Percentiles rank a stretch among this genome's conserved stretches.
Evolutionary conservation across 371 early-diverging fungal genomes (phyloP).

Genomic region (Circinella minor): DNA sequence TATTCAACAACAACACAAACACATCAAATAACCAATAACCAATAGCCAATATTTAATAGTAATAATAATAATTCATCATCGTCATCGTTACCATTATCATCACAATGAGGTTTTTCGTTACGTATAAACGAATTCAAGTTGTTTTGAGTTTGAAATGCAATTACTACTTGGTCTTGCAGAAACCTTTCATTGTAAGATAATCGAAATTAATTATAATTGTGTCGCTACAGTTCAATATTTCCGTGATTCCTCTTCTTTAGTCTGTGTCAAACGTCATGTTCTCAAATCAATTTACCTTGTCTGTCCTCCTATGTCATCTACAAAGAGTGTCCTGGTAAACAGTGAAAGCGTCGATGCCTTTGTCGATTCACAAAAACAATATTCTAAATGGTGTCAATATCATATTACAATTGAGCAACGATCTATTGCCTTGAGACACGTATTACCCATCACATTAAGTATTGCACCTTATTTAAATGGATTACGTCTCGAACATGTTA

Average conservation of each 20-base stretch:
- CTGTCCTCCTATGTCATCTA: background rate
- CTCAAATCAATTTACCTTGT: background rate
- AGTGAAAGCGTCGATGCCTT: background rate
- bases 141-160: constrained; percentile 2
- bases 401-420: constrained; percentile 3
- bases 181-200: background rate
- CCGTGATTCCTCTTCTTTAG: background rate
- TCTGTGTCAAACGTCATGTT: background rate
- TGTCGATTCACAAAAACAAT: constrained; percentile 10
- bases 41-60: too few species aligned
- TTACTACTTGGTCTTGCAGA: background rate
- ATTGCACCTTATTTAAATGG: constrained; percentile 7
- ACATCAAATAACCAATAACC: background rate
- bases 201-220: background rate
- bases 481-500: background rate
- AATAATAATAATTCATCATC: background rate
- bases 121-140: too few species aligned
- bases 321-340: background rate
- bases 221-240: background rate
- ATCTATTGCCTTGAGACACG: background rate
- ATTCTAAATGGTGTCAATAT: constrained; percentile 13
- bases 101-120: background rate
- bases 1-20: constrained; percentile 4
- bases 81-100: background rate
- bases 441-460: background rate